Conservation (phyloP, 805 yeast species). For the Teunomyces stri region DNA sequence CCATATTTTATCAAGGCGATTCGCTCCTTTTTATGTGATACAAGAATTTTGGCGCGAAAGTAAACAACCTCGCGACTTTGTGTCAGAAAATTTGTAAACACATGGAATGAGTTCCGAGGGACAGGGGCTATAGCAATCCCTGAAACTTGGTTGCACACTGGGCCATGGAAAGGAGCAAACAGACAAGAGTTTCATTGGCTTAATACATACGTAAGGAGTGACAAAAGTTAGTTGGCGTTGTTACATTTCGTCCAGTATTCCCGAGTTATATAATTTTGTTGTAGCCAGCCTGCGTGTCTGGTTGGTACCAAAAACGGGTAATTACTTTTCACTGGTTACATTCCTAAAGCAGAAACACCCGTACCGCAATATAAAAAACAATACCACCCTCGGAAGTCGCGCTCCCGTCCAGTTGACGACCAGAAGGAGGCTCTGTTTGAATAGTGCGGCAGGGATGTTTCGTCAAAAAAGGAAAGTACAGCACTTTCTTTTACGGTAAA, state of each 20-base stretch:
- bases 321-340: not conserved
- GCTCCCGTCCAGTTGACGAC: too few relatives aligned
- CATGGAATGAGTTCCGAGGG: not conserved
- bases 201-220: constrained; percentile 1
- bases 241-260: not conserved
- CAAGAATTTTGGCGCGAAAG: not conserved
- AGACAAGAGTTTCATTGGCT: not conserved
- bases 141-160: not conserved
- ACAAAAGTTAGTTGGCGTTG: constrained; percentile 2
- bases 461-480: not conserved
- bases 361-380: not conserved
- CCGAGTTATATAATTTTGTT: not conserved
- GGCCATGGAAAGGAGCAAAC: not conserved
- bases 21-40: not conserved
- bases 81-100: constrained; percentile 1
- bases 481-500: not conserved
- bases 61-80: constrained; percentile 2
- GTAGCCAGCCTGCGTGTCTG: not conserved
- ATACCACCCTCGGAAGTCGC: not conserved
- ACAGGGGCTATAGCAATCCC: not conserved
- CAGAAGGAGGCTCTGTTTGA: not conserved
- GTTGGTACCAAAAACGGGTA: not conserved
- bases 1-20: not conserved
- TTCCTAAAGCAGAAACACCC: not conserved
- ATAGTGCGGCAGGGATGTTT: not conserved